Evolutionary conservation across 352 stramenopile genomes (phyloP).

Genomic region (Globisporangium viniferum): DNA sequence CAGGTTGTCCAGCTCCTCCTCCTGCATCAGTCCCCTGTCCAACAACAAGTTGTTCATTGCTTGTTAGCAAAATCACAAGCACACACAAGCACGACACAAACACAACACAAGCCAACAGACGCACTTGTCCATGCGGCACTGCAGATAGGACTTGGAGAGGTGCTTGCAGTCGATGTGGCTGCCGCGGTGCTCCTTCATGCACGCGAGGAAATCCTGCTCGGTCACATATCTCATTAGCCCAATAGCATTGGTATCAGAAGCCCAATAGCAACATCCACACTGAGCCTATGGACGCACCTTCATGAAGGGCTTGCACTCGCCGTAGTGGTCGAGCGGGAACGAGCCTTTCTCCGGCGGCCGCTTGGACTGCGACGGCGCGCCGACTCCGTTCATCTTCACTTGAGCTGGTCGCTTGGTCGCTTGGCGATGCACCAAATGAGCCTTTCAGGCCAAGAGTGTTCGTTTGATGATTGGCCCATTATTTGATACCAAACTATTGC

Average conservation of each 20-base stretch:
- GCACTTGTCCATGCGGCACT: conserved; percentile 90
- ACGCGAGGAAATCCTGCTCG: conserved; percentile 70
- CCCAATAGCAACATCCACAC: conserved; percentile 6
- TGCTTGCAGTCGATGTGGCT: conserved; percentile 90
- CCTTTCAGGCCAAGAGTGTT: background rate
- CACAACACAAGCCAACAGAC: conserved; percentile 10
- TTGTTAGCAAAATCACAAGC: background rate
- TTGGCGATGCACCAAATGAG: background rate
- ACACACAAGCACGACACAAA: background rate
- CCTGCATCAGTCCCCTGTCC: conserved; percentile 74
- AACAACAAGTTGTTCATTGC: background rate
- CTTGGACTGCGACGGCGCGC: conserved; percentile 67
- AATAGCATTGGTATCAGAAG: background rate
- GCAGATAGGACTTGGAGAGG: conserved; percentile 81
- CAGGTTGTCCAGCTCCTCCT: conserved; percentile 78
- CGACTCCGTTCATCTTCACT: conserved; percentile 69
- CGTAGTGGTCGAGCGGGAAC: conserved; percentile 90
- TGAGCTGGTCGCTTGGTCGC: background rate
- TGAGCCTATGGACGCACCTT: conserved; percentile 31
- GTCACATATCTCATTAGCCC: background rate
- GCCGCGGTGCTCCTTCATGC: conserved; percentile 75
- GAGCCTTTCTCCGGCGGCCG: conserved; percentile 87
- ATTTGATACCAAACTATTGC: background rate
- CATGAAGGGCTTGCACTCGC: conserved; percentile 88
- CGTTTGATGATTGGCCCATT: background rate